Evolutionary conservation across 768 basidiomycete genomes (phyloP).

Genomic region (Podaxis carcinomalis): DNA sequence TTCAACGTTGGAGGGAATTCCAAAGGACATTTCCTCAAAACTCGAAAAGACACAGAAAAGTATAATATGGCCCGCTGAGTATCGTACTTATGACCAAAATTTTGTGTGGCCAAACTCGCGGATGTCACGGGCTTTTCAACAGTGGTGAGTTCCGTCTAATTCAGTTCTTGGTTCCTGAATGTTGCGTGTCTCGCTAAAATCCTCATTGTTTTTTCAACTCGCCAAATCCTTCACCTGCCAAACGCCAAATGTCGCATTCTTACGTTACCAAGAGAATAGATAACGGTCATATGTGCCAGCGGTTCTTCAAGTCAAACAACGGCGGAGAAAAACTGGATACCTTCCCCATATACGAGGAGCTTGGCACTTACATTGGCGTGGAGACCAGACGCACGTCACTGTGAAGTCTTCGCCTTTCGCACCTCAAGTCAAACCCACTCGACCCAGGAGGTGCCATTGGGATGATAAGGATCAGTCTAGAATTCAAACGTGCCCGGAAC

Average conservation of each 20-base stretch:
- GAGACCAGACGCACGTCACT: neutral
- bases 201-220: neutral
- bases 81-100: too few relatives aligned
- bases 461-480: neutral
- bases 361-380: neutral
- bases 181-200: neutral
- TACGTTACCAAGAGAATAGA: neutral
- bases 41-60: too few relatives aligned
- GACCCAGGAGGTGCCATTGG: neutral
- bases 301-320: neutral
- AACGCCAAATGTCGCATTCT: neutral
- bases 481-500: too few relatives aligned
- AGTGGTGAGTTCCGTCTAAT: neutral
- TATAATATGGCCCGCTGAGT: too few relatives aligned
- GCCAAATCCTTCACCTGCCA: neutral
- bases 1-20: too few relatives aligned
- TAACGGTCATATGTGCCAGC: neutral
- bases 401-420: neutral
- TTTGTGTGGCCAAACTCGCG: too few relatives aligned
- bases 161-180: neutral
- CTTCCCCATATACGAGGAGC: neutral
- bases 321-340: neutral
- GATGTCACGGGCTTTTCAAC: too few relatives aligned
- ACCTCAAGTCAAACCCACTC: neutral
- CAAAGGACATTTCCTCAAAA: too few relatives aligned